Evolutionary conservation across 2,329 filamentous ascomycete species (phyloP).

Genomic region (Rhinocladiella mackenziei): DNA sequence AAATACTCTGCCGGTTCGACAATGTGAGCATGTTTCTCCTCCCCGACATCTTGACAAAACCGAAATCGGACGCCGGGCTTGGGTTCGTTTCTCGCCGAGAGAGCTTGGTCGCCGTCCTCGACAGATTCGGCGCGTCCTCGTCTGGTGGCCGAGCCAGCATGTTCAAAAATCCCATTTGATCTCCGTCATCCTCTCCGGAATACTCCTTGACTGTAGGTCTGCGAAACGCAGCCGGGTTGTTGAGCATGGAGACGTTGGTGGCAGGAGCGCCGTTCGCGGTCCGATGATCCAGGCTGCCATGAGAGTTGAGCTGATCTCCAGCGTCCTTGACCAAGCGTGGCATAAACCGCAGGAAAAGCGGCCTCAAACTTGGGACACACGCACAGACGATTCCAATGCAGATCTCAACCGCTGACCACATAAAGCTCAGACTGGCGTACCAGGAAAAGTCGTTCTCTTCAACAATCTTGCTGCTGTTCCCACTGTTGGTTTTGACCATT

Average conservation of each 20-base stretch:
- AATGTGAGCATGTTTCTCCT: slow-evolving; percentile 58
- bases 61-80: slow-evolving; percentile 49
- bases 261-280: slow-evolving; percentile 10
- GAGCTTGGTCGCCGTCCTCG: slow-evolving; percentile 31
- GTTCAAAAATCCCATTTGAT: slow-evolving; percentile 28
- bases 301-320: slow-evolving; percentile 28
- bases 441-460: slow-evolving; percentile 52
- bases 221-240: slow-evolving; percentile 29
- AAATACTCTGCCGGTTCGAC: slow-evolving; percentile 54
- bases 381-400: slow-evolving; percentile 86
- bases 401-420: slow-evolving; percentile 93
- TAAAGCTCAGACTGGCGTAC: slow-evolving; percentile 79
- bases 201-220: slow-evolving; percentile 24
- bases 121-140: slow-evolving; percentile 14
- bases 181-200: slow-evolving; percentile 23
- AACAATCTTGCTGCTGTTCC: slow-evolving; percentile 24
- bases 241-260: slow-evolving; percentile 24
- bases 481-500: slow-evolving; percentile 36
- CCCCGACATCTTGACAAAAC: slow-evolving; percentile 57
- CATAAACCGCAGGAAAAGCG: slow-evolving; percentile 64
- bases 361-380: slow-evolving; percentile 89
- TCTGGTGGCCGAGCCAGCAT: slow-evolving; percentile 22
- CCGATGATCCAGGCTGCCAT: slow-evolving; percentile 22
- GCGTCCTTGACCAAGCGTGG: slow-evolving; percentile 54
- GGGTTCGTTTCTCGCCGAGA: slow-evolving; percentile 32